Evolutionary conservation across 495 filamentous ascomycete species (phyloP).

Genomic region (Talaromyces trachyspermus): DNA sequence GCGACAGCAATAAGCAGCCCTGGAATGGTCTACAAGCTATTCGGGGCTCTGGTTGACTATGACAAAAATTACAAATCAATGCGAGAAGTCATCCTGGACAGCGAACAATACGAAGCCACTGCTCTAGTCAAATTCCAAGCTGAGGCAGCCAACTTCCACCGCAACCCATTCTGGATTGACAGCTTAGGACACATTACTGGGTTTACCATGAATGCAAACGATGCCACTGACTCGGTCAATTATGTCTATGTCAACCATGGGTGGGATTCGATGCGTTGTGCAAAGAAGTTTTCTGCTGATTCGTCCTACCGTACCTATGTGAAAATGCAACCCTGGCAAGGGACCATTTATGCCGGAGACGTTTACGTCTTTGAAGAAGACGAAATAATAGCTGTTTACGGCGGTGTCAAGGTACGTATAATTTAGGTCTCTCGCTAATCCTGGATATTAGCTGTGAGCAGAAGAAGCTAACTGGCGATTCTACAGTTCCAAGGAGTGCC

Average conservation of each 20-base stretch:
- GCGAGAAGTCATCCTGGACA: constrained; percentile 71
- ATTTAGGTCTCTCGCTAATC: too few relatives aligned
- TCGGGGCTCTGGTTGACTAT: constrained; percentile 58
- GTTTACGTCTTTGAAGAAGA: constrained; percentile 45
- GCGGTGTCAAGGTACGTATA: constrained; percentile 17
- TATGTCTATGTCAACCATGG: constrained; percentile 39
- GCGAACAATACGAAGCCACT: constrained; percentile 62
- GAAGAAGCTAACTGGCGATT: constrained; percentile 16
- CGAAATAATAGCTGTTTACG: constrained; percentile 29
- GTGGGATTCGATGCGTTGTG: constrained; percentile 33
- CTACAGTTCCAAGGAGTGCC: constrained; percentile 58
- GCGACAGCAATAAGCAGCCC: constrained; percentile 28
- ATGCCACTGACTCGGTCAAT: constrained; percentile 35
- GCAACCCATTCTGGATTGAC: constrained; percentile 47
- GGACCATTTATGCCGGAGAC: constrained; percentile 43
- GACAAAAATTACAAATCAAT: constrained; percentile 53
- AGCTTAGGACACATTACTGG: constrained; percentile 41
- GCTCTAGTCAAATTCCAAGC: constrained; percentile 60
- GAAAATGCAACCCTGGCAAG: constrained; percentile 33
- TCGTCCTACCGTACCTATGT: constrained; percentile 48
- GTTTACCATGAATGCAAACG: constrained; percentile 48
- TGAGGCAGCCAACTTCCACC: constrained; percentile 55
- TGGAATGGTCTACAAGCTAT: constrained; percentile 62
- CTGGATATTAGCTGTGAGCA: not conserved
- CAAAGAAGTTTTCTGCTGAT: constrained; percentile 38